Evolutionary conservation across 2,329 filamentous ascomycete species (phyloP).

Genomic region (Apiospora malaysiana): DNA sequence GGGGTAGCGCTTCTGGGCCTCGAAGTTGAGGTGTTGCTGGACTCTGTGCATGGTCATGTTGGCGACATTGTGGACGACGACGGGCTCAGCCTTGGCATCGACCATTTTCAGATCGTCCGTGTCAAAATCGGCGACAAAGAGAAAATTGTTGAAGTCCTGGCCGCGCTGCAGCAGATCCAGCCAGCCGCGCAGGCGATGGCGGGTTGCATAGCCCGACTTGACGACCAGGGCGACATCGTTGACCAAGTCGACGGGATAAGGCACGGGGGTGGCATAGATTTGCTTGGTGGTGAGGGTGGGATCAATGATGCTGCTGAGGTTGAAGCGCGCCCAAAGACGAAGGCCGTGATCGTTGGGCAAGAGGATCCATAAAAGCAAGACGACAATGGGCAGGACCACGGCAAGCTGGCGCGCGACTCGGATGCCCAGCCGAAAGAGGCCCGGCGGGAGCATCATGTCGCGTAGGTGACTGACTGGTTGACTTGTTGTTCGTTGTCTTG

Average conservation of each 20-base stretch:
- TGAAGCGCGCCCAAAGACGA: conserved; percentile 17
- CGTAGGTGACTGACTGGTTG: not conserved
- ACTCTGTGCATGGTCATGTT: conserved; percentile 19
- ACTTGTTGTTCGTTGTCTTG: not conserved
- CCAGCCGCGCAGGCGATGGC: conserved; percentile 17
- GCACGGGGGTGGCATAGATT: not conserved
- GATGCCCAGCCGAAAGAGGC: conserved; percentile 1
- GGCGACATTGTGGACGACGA: conserved; percentile 18
- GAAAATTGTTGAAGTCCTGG: conserved; percentile 1
- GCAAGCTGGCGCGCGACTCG: not conserved
- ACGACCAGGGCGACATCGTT: conserved; percentile 14
- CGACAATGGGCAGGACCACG: not conserved
- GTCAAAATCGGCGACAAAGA: conserved; percentile 20
- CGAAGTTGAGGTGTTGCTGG: not conserved
- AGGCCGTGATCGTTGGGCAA: conserved; percentile 13
- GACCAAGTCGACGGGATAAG: conserved; percentile 7
- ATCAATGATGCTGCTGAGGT: not conserved
- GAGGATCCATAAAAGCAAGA: conserved; percentile 16
- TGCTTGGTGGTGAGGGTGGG: conserved; percentile 9
- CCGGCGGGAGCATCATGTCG: not conserved
- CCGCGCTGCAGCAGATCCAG: conserved; percentile 14
- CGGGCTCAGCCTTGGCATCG: conserved; percentile 6
- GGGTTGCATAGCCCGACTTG: conserved; percentile 18
- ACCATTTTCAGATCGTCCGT: not conserved
- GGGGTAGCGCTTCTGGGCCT: not conserved